Conservation (phyloP, 2,329 filamentous ascomycete genomes). For the Coniochaeta sp. region DNA sequence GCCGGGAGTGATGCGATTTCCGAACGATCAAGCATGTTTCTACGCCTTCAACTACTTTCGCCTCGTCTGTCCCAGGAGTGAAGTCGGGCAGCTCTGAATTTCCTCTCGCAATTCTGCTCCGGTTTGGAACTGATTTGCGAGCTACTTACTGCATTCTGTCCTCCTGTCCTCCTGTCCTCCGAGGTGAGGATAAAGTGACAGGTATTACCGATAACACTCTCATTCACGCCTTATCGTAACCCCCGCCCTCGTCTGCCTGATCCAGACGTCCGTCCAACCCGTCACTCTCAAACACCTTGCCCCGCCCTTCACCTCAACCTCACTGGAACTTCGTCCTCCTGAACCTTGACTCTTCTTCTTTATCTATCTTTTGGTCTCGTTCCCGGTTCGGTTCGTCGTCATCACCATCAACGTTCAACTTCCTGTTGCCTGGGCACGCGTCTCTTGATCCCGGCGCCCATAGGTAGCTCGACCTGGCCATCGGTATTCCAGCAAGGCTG, state of each 20-base stretch:
- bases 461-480: neutral
- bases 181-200: neutral
- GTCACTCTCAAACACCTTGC: neutral
- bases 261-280: neutral
- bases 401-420: neutral
- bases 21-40: no score
- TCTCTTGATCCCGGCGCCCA: neutral
- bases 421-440: neutral
- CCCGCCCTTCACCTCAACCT: neutral
- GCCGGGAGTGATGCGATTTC: no score
- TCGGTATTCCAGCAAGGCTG: neutral
- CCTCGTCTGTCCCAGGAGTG: neutral
- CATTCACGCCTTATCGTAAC: neutral
- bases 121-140: neutral
- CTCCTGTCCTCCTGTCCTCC: neutral
- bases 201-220: neutral
- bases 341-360: neutral
- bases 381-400: neutral
- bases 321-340: neutral
- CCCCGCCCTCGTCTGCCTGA: constrained; percentile 1
- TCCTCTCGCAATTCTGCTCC: neutral
- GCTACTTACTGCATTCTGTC: neutral
- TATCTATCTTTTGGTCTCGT: neutral
- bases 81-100: neutral
- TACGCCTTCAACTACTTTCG: neutral